phyloP scores from a whole-genome alignment of 2,329 filamentous ascomycete species.

The Ophiostoma triangulosporum region DNA sequence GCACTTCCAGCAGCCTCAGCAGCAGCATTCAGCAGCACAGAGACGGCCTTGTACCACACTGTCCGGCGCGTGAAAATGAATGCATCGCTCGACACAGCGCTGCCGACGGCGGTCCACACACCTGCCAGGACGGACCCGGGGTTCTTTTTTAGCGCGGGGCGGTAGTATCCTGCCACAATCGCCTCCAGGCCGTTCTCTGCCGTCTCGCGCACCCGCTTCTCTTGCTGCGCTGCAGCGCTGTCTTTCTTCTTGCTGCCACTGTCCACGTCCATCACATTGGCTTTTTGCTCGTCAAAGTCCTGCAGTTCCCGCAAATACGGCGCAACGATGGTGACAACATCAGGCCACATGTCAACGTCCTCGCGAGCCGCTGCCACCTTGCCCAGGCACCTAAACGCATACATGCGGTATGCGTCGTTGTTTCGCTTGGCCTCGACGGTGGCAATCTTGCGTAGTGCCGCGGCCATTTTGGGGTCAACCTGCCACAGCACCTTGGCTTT shows the following conservation, averaged over 20 bases:
- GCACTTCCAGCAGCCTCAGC: conserved; percentile 13
- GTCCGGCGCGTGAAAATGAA: conserved; percentile 33
- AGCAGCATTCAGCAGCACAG: conserved; percentile 33
- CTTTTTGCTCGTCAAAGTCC: conserved; percentile 44
- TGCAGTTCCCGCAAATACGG: conserved; percentile 46
- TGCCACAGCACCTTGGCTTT: conserved; percentile 47
- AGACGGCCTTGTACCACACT: conserved; percentile 37
- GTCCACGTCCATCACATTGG: conserved; percentile 4
- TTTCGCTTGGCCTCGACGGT: conserved; percentile 83
- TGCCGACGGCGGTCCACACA: conserved; percentile 27
- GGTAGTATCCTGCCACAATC: conserved; percentile 35
- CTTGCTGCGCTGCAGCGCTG: conserved; percentile 17
- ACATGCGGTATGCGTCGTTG: conserved; percentile 68
- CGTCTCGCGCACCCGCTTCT: conserved; percentile 29
- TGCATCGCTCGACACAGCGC: conserved; percentile 25
- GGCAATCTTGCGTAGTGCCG: conserved; percentile 65
- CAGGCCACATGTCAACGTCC: conserved; percentile 56
- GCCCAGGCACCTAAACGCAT: conserved; percentile 61
- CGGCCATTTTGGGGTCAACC: conserved; percentile 36
- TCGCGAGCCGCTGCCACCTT: conserved; percentile 58
- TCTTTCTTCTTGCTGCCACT: conserved; percentile 3
- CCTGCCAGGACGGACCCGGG: conserved; percentile 26
- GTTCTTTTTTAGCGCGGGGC: conserved; percentile 23
- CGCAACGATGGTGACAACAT: conserved; percentile 50
- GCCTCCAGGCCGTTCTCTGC: conserved; percentile 38